phyloP scores from a whole-genome alignment of 441 rosid genomes.

The Mallotus japonicus region DNA sequence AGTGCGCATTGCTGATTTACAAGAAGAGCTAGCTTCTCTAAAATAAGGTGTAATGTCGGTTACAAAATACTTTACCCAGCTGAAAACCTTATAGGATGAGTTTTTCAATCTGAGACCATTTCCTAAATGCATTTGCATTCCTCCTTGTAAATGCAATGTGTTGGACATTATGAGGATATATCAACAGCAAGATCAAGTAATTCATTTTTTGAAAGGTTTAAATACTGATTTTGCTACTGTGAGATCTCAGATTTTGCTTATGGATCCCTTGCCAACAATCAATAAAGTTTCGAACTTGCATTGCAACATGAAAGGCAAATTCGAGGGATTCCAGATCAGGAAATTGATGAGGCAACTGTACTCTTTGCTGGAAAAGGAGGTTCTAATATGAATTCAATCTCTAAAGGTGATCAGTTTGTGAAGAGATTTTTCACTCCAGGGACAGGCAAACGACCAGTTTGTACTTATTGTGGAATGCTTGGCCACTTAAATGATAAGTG shows the following conservation, averaged over 20 bases:
- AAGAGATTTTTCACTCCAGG: neutral
- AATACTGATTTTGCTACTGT: neutral
- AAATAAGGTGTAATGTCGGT: no score
- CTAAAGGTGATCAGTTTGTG: no score
- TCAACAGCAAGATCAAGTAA: neutral
- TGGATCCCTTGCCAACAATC: neutral
- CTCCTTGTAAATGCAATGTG: neutral
- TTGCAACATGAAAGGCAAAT: neutral
- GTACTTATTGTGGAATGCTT: neutral
- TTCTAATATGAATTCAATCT: accelerated
- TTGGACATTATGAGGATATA: neutral
- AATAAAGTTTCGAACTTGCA: neutral
- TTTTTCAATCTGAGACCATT: neutral
- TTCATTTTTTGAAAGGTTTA: neutral
- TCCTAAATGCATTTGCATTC: neutral
- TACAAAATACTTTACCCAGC: neutral
- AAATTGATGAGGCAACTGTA: neutral
- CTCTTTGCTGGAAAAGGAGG: neutral
- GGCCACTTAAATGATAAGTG: neutral
- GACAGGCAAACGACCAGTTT: neutral
- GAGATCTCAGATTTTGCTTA: neutral
- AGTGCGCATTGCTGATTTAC: no score
- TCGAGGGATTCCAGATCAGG: neutral
- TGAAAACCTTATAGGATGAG: neutral
- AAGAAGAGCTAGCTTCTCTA: no score